phyloP scores from a whole-genome alignment of 495 filamentous ascomycete species.

The Collariella sp. region DNA sequence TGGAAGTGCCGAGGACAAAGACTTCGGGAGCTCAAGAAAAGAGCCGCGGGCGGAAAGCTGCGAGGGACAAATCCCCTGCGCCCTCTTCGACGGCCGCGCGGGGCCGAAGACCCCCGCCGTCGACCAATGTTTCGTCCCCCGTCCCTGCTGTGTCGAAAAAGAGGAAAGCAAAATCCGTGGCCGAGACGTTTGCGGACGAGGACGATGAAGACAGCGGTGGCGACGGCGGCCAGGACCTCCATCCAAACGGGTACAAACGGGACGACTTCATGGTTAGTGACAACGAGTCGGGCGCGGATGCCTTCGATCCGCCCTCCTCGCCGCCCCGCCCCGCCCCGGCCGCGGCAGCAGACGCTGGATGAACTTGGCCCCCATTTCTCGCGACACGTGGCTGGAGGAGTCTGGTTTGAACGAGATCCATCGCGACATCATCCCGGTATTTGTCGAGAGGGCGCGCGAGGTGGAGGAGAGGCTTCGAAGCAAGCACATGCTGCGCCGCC shows the following conservation, averaged over 20 bases:
- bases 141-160: conserved; percentile 35
- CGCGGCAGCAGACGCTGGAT: conserved; percentile 22
- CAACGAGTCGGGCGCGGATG: conserved; percentile 37
- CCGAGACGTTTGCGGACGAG: conserved; percentile 15
- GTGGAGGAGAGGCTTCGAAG: conserved; percentile 59
- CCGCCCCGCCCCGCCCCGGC: conserved; percentile 32
- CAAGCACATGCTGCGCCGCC: conserved; percentile 51
- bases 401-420: conserved; percentile 47
- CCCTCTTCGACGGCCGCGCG: neutral
- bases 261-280: conserved; percentile 48
- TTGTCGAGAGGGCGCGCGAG: conserved; percentile 64
- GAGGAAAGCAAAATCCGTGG: conserved; percentile 40
- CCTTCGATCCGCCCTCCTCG: conserved; percentile 48
- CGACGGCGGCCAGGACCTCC: conserved; percentile 24
- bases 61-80: neutral
- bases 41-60: neutral
- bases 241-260: conserved; percentile 38
- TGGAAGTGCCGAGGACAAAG: conserved; percentile 7
- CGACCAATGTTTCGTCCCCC: conserved; percentile 84
- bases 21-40: neutral
- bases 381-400: conserved; percentile 52
- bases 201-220: conserved; percentile 32
- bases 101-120: conserved; percentile 40
- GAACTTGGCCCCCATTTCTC: conserved; percentile 61
- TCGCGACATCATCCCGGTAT: conserved; percentile 47